phyloP scores from a whole-genome alignment of 768 basidiomycete genomes.

The Boletus barrowsii region DNA sequence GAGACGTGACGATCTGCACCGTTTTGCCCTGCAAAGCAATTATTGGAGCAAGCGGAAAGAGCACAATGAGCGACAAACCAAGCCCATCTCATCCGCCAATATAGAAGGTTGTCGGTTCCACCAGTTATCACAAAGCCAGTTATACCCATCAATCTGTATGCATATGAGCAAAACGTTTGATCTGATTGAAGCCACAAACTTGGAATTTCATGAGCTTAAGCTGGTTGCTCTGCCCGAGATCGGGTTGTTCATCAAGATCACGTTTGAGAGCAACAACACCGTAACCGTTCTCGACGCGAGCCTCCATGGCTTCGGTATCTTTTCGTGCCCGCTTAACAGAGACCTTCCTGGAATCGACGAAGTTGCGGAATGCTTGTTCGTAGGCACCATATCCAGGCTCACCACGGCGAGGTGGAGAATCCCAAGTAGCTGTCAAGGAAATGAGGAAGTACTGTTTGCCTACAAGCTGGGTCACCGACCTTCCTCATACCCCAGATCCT shows the following conservation, averaged over 20 bases:
- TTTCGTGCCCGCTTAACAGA: slow-evolving; percentile 47
- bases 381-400: slow-evolving; percentile 65
- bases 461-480: slow-evolving; percentile 43
- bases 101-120: slow-evolving; percentile 82
- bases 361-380: slow-evolving; percentile 62
- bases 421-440: slow-evolving; percentile 73
- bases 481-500: slow-evolving; percentile 89
- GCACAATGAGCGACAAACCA: slow-evolving; percentile 44
- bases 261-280: slow-evolving; percentile 43
- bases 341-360: slow-evolving; percentile 59
- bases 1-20: slow-evolving; percentile 83
- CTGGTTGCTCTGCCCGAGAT: slow-evolving; percentile 61
- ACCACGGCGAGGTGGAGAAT: slow-evolving; percentile 69
- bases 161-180: slow-evolving; percentile 4
- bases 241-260: slow-evolving; percentile 48
- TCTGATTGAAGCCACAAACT: slow-evolving; percentile 37
- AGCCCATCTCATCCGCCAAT: slow-evolving; percentile 96
- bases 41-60: slow-evolving; percentile 3
- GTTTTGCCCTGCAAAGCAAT: slow-evolving; percentile 71
- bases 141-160: slow-evolving; percentile 69
- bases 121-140: slow-evolving; percentile 88
- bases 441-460: neutral
- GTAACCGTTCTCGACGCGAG: slow-evolving; percentile 56
- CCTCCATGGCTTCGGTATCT: slow-evolving; percentile 44
- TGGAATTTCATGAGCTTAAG: slow-evolving; percentile 87